Evolutionary conservation across 2,329 filamentous ascomycete genomes (phyloP).

Genomic region (Aspergillus niger): DNA sequence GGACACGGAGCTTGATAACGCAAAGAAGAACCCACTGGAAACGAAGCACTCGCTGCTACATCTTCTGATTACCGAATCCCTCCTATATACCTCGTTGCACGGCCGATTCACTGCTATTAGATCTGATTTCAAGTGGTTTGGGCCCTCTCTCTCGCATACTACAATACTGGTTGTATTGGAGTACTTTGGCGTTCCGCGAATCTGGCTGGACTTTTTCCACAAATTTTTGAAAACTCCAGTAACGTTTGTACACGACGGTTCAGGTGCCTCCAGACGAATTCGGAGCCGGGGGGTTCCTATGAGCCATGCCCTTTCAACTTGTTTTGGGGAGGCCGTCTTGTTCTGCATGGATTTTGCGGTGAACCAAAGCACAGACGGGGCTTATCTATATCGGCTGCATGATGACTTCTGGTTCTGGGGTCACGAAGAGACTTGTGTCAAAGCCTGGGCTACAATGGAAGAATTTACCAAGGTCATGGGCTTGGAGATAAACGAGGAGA

Average conservation of each 20-base stretch:
- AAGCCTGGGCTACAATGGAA: slow-evolving; percentile 62
- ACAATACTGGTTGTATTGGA: slow-evolving; percentile 60
- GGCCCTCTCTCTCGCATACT: slow-evolving; percentile 60
- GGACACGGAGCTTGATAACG: slow-evolving; percentile 35
- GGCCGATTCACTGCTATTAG: slow-evolving; percentile 57
- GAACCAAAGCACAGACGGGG: slow-evolving; percentile 58
- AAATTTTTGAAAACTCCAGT: slow-evolving; percentile 62
- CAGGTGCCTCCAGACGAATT: slow-evolving; percentile 44
- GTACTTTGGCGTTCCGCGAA: slow-evolving; percentile 60
- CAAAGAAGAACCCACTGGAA: slow-evolving; percentile 49
- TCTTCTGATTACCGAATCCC: slow-evolving; percentile 57
- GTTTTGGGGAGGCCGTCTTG: slow-evolving; percentile 62
- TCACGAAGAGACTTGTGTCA: slow-evolving; percentile 54
- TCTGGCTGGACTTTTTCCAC: slow-evolving; percentile 62
- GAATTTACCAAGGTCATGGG: slow-evolving; percentile 59
- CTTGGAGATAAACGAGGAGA: slow-evolving; percentile 59
- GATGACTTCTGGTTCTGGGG: slow-evolving; percentile 71
- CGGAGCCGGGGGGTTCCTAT: slow-evolving; percentile 62
- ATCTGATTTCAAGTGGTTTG: slow-evolving; percentile 62
- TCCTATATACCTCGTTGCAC: slow-evolving; percentile 52
- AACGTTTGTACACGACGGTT: slow-evolving; percentile 58
- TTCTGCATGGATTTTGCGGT: slow-evolving; percentile 68
- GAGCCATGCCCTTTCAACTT: slow-evolving; percentile 60
- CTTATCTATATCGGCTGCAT: slow-evolving; percentile 62
- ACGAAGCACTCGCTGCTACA: slow-evolving; percentile 62